A percentile compares a stretch with the other conserved stretches of the same genome.
Conservation (phyloP, 345 rosid genomes). For the Eucalyptus microcorys region DNA sequence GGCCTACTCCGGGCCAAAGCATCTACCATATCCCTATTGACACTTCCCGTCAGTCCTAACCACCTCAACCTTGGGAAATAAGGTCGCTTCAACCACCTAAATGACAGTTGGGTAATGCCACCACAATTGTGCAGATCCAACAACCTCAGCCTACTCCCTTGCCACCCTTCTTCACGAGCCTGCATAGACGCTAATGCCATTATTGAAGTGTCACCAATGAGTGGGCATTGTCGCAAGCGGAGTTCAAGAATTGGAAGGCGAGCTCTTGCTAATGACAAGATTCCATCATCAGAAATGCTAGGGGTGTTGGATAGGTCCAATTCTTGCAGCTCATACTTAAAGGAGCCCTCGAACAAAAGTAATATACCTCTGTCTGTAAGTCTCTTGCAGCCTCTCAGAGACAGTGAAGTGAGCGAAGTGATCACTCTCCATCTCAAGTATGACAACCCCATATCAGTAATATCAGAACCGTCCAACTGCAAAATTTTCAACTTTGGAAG, state of each 20-base stretch:
- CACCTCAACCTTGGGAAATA: slow-evolving; percentile 82
- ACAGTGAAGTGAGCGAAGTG: slow-evolving; percentile 48
- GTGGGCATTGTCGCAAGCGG: slow-evolving; percentile 79
- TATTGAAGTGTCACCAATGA: slow-evolving; percentile 64
- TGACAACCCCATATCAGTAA: slow-evolving; percentile 55
- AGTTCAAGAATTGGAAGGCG: slow-evolving; percentile 61
- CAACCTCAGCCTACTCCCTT: slow-evolving; percentile 53
- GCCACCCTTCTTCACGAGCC: slow-evolving; percentile 48
- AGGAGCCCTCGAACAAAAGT: slow-evolving; percentile 56
- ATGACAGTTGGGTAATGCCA: slow-evolving; percentile 65
- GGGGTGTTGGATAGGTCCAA: slow-evolving; percentile 83
- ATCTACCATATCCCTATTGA: slow-evolving; percentile 67
- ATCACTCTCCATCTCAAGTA: slow-evolving; percentile 36
- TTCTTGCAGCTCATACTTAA: slow-evolving; percentile 47
- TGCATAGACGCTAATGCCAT: slow-evolving; percentile 87
- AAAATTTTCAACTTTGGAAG: slow-evolving; percentile 44
- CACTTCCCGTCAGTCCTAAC: slow-evolving; percentile 78
- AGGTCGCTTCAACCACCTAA: slow-evolving; percentile 78
- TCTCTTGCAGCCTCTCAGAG: slow-evolving; percentile 83
- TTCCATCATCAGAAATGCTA: slow-evolving; percentile 52
- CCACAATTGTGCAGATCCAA: slow-evolving; percentile 74
- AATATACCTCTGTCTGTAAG: slow-evolving; percentile 68
- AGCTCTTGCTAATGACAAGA: slow-evolving; percentile 49
- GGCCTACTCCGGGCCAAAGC: slow-evolving; percentile 75
- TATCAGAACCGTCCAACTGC: slow-evolving; percentile 53